phyloP scores from a whole-genome alignment of 2,329 filamentous ascomycete species.

The Cordyceps cicadae region DNA sequence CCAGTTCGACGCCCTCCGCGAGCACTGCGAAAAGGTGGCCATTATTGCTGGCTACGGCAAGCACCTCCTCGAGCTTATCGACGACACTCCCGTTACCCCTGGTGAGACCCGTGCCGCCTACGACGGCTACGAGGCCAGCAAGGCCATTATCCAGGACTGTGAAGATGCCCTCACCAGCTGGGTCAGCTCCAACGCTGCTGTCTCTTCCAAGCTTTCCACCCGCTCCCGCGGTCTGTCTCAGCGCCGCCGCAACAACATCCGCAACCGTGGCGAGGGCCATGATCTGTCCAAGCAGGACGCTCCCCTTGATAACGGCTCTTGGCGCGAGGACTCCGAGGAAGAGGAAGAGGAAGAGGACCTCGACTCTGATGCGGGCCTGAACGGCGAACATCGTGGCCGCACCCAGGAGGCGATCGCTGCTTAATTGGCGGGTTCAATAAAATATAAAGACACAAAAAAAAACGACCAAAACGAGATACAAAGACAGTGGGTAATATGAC shows the following conservation, averaged over 20 bases:
- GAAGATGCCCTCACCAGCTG: conserved; percentile 96
- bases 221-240: conserved; percentile 83
- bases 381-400: conserved; percentile 49
- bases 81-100: conserved; percentile 93
- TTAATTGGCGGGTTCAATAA: conserved; percentile 19
- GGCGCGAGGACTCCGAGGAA: conserved; percentile 64
- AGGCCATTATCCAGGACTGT: conserved; percentile 98
- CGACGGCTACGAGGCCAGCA: conserved; percentile 96
- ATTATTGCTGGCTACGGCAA: conserved; percentile 98
- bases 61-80: conserved; percentile 92
- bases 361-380: conserved; percentile 45
- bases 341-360: conserved; percentile 56
- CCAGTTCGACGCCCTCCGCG: conserved; percentile 93
- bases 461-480: not conserved
- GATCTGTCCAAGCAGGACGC: conserved; percentile 79
- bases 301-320: conserved; percentile 69
- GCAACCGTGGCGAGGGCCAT: conserved; percentile 61
- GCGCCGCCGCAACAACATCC: conserved; percentile 66
- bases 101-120: conserved; percentile 94
- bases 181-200: conserved; percentile 83
- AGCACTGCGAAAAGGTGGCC: conserved; percentile 96
- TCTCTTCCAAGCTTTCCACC: conserved; percentile 77
- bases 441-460: not conserved
- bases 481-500: conserved; percentile 6
- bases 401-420: conserved; percentile 43